phyloP scores from a whole-genome alignment of 768 basidiomycete genomes.

The Panaeolus papilionaceus region DNA sequence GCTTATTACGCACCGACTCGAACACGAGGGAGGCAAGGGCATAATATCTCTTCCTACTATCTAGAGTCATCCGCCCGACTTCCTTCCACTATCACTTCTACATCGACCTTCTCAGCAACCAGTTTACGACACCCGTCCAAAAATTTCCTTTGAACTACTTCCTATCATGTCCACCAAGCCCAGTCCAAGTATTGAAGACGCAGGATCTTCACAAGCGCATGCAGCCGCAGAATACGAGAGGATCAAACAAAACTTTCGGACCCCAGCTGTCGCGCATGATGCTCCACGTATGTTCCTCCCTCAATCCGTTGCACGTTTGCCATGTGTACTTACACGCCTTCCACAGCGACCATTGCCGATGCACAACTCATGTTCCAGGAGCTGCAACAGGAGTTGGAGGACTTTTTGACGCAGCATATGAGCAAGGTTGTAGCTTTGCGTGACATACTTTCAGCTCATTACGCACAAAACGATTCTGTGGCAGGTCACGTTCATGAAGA shows the following conservation, averaged over 20 bases:
- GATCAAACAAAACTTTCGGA: constrained; percentile 30
- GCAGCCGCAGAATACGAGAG: constrained; percentile 26
- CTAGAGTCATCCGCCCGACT: background rate
- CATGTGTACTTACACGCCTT: background rate
- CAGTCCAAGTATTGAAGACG: constrained; percentile 5
- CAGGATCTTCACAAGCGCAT: constrained; percentile 1
- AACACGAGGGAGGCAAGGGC: constrained; percentile 1
- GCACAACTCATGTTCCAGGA: constrained; percentile 28
- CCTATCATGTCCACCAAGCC: constrained; percentile 5
- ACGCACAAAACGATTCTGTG: background rate
- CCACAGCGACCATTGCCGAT: constrained; percentile 24
- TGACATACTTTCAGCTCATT: constrained; percentile 2
- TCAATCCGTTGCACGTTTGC: background rate
- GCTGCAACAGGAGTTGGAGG: constrained; percentile 31
- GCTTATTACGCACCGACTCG: background rate
- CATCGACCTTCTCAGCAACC: constrained; percentile 3
- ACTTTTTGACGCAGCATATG: constrained; percentile 29
- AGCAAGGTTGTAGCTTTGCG: constrained; percentile 22
- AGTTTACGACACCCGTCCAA: background rate
- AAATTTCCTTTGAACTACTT: background rate
- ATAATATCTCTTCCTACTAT: constrained; percentile 12
- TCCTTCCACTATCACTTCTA: constrained; percentile 4
- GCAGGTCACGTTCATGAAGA: constrained; percentile 1
- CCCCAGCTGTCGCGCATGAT: constrained; percentile 24
- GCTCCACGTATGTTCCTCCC: constrained; percentile 22